Base-by-base conservation (phyloP, 352 stramenopile species). In the Phytophthora idaei region DNA sequence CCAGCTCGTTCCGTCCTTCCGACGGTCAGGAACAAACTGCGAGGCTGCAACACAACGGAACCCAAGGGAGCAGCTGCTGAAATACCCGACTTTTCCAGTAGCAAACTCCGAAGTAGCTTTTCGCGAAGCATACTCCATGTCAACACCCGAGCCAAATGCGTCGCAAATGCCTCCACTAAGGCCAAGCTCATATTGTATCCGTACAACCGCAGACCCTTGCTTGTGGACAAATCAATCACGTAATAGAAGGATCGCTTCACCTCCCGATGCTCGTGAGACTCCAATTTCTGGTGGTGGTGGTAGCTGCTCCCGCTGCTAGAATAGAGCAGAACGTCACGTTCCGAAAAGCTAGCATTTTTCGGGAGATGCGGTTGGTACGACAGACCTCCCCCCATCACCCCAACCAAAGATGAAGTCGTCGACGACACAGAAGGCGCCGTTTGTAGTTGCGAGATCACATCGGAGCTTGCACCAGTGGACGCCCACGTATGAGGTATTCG, bases 111-210 rank as follows among this genome's bases (percentile, higher is more conserved):
- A n/a, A 92, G 57, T 29, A 95, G 48, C 4, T 71, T 80, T 57
- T 90, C 80, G 5, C 87, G 85, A 56, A 95, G 75, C 50, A 81
- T 71, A n/a, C 56, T 84, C 87, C 87, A 95, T 27, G 85, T 95
- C 25, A 92, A 51, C 41, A 92, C 68, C 10, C 81, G 74, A 8
- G 85, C 76, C 8, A 89, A 54, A 41, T 90, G 73, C 7, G 79
- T 73, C 3, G 81, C 59, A 27, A 95, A 62, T 2, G 69, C 71
- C 21, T 95, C 87, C 14, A 90, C 66, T 12, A 93, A 67, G 44
- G 76, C 68, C 1, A 67, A 61, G 42, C 85, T 92, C 77, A 93
- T 84, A 55, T 95, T 95, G 73, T 95, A 95, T 47, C 78, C 87
- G 49, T 88, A 90, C 17, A 91, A 64, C 0, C 69, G 69, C 27